phyloP scores from a whole-genome alignment of 805 yeast species.

The Yarrowia sp. region DNA sequence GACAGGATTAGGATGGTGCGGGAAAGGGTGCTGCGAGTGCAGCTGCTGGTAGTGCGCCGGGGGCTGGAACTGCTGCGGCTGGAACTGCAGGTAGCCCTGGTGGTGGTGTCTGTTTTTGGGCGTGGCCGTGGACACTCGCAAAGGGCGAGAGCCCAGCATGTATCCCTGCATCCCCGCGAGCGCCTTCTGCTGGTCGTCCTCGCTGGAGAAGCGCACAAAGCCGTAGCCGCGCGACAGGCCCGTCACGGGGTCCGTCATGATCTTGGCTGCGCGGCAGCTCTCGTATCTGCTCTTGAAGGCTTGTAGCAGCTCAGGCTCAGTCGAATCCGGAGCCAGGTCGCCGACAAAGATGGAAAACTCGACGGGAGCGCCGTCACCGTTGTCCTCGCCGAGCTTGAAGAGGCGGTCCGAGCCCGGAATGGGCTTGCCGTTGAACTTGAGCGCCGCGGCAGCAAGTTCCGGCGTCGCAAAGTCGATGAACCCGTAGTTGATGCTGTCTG shows the following conservation, averaged over 20 bases:
- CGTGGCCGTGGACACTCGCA: constrained; percentile 71
- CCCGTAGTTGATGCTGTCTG: constrained; percentile 68
- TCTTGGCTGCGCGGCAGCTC: constrained; percentile 70
- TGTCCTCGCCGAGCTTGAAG: constrained; percentile 54
- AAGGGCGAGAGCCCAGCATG: constrained; percentile 67
- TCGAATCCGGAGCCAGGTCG: constrained; percentile 71
- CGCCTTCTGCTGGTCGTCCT: constrained; percentile 68
- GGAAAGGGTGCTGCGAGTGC: constrained; percentile 25
- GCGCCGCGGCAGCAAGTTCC: constrained; percentile 62
- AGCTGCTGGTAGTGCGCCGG: constrained; percentile 26
- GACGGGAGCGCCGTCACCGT: constrained; percentile 39
- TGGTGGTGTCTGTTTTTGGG: constrained; percentile 45
- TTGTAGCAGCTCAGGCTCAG: constrained; percentile 62
- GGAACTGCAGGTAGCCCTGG: constrained; percentile 29
- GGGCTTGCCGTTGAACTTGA: constrained; percentile 62
- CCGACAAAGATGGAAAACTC: constrained; percentile 82
- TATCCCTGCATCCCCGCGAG: constrained; percentile 79
- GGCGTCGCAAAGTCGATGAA: constrained; percentile 69
- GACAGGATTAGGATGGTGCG: background rate
- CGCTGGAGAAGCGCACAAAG: constrained; percentile 71
- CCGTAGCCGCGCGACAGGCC: constrained; percentile 82
- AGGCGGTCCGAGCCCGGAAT: constrained; percentile 61
- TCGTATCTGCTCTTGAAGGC: constrained; percentile 68
- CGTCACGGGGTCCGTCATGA: constrained; percentile 71
- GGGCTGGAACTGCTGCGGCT: constrained; percentile 27